Evolutionary conservation across 2,329 filamentous ascomycete genomes (phyloP).

Genomic region (Apiospora marii): DNA sequence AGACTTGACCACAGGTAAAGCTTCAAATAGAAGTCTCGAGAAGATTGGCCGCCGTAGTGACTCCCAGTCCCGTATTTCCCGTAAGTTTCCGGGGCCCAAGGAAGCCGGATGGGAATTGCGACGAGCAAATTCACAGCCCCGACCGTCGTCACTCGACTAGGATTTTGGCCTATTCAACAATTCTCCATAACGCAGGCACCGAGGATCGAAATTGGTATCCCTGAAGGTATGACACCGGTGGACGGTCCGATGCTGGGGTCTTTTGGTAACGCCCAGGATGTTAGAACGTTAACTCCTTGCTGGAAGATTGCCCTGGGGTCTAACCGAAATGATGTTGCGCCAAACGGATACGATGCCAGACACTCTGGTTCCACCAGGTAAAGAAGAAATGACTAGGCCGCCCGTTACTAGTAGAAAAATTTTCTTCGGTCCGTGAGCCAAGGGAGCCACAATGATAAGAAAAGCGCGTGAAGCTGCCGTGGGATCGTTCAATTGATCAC

Average conservation of each 20-base stretch:
- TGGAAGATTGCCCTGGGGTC: conserved; percentile 23
- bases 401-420: conserved; percentile 1
- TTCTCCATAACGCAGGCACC: conserved; percentile 25
- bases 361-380: conserved; percentile 11
- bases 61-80: background rate
- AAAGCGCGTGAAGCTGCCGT: conserved; percentile 9
- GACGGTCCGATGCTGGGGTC: conserved; percentile 23
- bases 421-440: conserved; percentile 22
- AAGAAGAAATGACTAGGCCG: background rate
- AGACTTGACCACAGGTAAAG: conserved; percentile 17
- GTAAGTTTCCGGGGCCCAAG: background rate
- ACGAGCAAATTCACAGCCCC: conserved; percentile 21
- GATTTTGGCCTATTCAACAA: conserved; percentile 11
- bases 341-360: conserved; percentile 29
- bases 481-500: background rate
- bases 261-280: conserved; percentile 11
- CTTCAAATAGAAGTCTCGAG: conserved; percentile 10
- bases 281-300: conserved; percentile 19
- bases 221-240: conserved; percentile 24
- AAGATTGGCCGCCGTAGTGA: background rate
- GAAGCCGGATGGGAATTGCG: conserved; percentile 17
- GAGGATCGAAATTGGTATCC: conserved; percentile 28
- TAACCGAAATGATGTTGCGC: conserved; percentile 31
- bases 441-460: conserved; percentile 22
- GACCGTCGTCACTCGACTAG: conserved; percentile 24